phyloP scores from a whole-genome alignment of 805 yeast genomes.

The Schwanniomyces pseudopolymorphus region DNA sequence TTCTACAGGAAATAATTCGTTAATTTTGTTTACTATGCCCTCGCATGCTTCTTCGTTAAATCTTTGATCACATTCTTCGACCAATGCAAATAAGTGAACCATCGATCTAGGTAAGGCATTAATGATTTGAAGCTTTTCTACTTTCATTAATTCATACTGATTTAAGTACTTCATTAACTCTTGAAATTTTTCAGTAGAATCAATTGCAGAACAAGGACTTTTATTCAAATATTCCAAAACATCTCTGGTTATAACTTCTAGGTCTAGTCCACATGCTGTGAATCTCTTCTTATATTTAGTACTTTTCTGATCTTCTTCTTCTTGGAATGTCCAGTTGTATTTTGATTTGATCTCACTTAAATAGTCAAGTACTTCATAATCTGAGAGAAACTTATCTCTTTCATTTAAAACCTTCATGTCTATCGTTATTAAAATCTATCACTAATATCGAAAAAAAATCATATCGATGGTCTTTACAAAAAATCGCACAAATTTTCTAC shows the following conservation, averaged over 20 bases:
- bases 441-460: background rate
- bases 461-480: background rate
- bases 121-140: conserved; percentile 80
- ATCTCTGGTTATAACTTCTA: conserved; percentile 52
- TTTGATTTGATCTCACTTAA: conserved; percentile 47
- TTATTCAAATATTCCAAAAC: conserved; percentile 39
- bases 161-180: conserved; percentile 47
- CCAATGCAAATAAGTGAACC: conserved; percentile 74
- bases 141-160: conserved; percentile 63
- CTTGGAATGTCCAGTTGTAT: conserved; percentile 46
- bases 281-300: conserved; percentile 23
- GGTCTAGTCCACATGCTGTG: conserved; percentile 43
- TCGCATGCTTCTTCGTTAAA: conserved; percentile 68
- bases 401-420: conserved; percentile 44
- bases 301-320: conserved; percentile 28
- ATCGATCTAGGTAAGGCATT: conserved; percentile 77
- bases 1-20: conserved; percentile 50
- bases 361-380: conserved; percentile 63
- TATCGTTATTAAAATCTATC: background rate
- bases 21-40: conserved; percentile 54
- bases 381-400: conserved; percentile 60
- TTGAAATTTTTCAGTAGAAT: conserved; percentile 20
- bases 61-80: conserved; percentile 91
- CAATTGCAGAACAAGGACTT: conserved; percentile 23
- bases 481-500: background rate